Percentiles rank a stretch among this genome's conserved stretches.
Conservation (phyloP, 2,329 filamentous ascomycete species). For the Diaporthe vaccinii region DNA sequence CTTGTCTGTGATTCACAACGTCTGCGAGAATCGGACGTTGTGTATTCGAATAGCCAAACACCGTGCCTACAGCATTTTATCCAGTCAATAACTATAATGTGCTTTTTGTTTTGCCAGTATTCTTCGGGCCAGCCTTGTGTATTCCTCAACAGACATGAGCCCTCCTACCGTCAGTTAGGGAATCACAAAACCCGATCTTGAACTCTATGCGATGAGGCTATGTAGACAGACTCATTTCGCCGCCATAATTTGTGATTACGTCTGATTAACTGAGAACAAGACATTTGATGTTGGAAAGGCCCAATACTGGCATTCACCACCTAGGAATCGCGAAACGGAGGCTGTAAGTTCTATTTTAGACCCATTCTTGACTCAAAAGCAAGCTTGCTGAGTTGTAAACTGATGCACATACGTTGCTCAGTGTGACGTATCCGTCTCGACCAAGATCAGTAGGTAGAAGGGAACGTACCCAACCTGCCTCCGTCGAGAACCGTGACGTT, state of each 20-base stretch:
- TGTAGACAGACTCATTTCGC: not conserved
- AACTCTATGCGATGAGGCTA: not conserved
- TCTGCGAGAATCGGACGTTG: no score
- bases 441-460: constrained; percentile 63
- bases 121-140: not conserved
- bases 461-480: constrained; percentile 69
- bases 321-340: not conserved
- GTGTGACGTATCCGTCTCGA: not conserved
- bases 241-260: not conserved
- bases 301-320: no score
- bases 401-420: not conserved
- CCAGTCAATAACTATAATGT: not conserved
- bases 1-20: not conserved
- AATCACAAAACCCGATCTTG: not conserved
- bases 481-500: constrained; percentile 74
- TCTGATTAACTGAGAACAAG: not conserved
- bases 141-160: not conserved
- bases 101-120: not conserved
- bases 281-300: not conserved
- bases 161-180: not conserved
- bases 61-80: not conserved
- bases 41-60: not conserved
- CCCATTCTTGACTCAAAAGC: not conserved
- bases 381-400: not conserved
- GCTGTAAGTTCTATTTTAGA: not conserved